Evolutionary conservation across 345 rosid genomes (phyloP), one percentile per base, ranked within the genome.

Genomic region (Kernera saxatilis): DNA sequence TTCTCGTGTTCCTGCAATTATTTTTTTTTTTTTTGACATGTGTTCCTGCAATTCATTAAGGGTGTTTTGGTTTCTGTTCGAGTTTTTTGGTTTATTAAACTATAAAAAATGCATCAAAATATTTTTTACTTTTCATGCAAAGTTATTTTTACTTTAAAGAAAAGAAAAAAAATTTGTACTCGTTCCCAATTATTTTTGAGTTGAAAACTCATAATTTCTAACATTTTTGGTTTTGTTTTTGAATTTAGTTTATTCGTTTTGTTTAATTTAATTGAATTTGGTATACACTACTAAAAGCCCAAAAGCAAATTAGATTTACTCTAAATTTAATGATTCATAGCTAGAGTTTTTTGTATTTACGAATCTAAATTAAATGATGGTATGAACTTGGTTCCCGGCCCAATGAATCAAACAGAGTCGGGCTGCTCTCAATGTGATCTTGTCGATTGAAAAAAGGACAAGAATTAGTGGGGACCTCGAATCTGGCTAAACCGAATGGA

Each of bases 61-160:
- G 53, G 32, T 68, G 48, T 21, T 67, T 52, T 54, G 50, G 51
- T 27, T 26, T 52, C 4, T 67, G n/a, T 52, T 68, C 18, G n/a
- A 17, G 21, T 10, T 5, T 6, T 6, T 1, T 9, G 15, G 43
- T 21, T 48, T 35, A n/a, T 33, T 7, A 2, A 10, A 49, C 7
- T 35, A 65, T 15, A 13, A 37, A 37, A 23, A 1, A 6, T 49
- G 46, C 19, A 35, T 3, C 6, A 43, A 61, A 23, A n/a, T 15
- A n/a, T n/a, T n/a, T n/a, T n/a, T n/a, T n/a, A n/a, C n/a, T n/a
- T n/a, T n/a, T n/a, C n/a, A n/a, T n/a, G n/a, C n/a, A n/a, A n/a
- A n/a, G n/a, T n/a, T n/a, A n/a, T n/a, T n/a, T n/a, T n/a, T n/a
- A n/a, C n/a, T n/a, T n/a, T n/a, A n/a, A n/a, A n/a, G n/a, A n/a